phyloP scores from a whole-genome alignment of 2,329 filamentous ascomycete species.

The Ambrosiella cleistominuta region DNA sequence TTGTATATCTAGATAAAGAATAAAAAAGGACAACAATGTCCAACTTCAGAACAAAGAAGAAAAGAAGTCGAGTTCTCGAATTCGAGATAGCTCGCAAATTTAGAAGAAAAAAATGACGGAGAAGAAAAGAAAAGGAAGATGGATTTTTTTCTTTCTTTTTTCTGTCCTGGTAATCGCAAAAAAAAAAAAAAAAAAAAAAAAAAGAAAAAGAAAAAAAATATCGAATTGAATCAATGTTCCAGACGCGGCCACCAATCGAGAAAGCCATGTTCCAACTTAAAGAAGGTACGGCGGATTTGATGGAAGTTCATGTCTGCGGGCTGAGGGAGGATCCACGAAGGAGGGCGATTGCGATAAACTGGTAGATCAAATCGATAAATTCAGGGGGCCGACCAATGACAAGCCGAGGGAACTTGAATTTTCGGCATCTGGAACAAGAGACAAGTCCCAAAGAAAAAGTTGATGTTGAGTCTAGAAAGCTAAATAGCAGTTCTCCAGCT shows the following conservation, averaged over 20 bases:
- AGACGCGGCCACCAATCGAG: neutral
- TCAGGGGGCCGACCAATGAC: too few relatives aligned
- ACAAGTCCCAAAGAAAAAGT: too few relatives aligned
- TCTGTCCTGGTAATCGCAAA: too few relatives aligned
- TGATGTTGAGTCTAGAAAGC: too few relatives aligned
- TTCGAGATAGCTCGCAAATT: neutral
- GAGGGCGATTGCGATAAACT: too few relatives aligned
- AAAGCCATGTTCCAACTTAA: neutral
- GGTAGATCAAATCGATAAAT: neutral
- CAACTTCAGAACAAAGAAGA: neutral
- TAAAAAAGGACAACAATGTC: neutral
- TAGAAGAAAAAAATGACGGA: neutral
- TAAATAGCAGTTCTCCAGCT: too few relatives aligned
- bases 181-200: neutral
- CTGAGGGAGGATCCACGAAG: neutral
- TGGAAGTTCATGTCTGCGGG: neutral
- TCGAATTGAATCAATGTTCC: neutral
- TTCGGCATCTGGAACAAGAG: too few relatives aligned
- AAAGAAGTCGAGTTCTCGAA: neutral
- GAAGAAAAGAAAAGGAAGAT: neutral
- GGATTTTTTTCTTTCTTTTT: neutral
- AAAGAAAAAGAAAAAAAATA: neutral
- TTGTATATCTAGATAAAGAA: neutral
- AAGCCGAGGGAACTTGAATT: too few relatives aligned
- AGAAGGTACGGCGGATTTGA: neutral